Evolutionary conservation across 1,139 yeast genomes (phyloP).

Genomic region (Candida smagusa): DNA sequence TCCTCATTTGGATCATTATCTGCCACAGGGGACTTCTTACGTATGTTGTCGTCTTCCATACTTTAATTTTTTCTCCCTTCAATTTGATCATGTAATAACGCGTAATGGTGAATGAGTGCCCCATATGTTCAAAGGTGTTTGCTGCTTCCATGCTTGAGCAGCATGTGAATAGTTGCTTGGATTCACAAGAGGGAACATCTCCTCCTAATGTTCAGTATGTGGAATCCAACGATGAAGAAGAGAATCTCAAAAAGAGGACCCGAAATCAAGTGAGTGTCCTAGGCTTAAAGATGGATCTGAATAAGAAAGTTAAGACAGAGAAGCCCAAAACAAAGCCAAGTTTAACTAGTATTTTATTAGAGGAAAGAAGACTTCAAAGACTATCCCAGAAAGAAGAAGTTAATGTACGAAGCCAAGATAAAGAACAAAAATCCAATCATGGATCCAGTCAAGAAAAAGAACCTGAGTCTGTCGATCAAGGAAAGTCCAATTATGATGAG

Average conservation of each 20-base stretch:
- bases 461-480: background rate
- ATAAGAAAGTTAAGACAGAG: constrained; percentile 18
- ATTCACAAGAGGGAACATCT: constrained; percentile 16
- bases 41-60: constrained; percentile 2
- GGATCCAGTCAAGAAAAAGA: background rate
- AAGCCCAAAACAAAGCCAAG: constrained; percentile 23
- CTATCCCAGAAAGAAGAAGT: background rate
- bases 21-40: constrained; percentile 2
- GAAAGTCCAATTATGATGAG: constrained; percentile 5
- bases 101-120: constrained; percentile 21
- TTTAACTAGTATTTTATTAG: constrained; percentile 30
- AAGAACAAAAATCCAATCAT: background rate
- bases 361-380: constrained; percentile 25
- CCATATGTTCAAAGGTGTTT: constrained; percentile 31
- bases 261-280: constrained; percentile 22
- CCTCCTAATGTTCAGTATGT: background rate
- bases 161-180: constrained; percentile 42
- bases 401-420: background rate
- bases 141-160: constrained; percentile 27
- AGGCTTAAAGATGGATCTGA: constrained; percentile 29
- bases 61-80: background rate
- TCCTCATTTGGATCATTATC: constrained; percentile 26
- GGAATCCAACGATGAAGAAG: constrained; percentile 4
- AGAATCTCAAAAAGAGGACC: constrained; percentile 2
- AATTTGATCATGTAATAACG: constrained; percentile 1